phyloP scores from a whole-genome alignment of 495 filamentous ascomycete genomes.

The Penicillium odoratum region DNA sequence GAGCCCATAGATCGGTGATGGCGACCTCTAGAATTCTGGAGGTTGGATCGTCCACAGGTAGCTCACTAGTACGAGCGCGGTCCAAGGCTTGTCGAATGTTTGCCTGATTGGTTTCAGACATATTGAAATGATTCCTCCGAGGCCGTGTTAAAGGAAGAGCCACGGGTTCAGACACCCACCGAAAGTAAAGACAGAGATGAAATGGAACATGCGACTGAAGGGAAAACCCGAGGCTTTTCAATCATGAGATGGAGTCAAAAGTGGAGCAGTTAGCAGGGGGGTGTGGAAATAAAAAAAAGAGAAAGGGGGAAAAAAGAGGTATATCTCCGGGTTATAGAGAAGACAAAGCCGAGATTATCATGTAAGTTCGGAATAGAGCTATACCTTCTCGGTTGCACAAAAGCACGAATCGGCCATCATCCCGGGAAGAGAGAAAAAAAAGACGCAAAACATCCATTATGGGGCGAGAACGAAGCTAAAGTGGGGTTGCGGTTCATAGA shows the following conservation, averaged over 20 bases:
- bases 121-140: neutral
- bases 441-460: neutral
- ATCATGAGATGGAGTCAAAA: slow-evolving; percentile 25
- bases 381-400: slow-evolving; percentile 4
- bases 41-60: slow-evolving; percentile 53
- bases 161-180: neutral
- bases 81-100: slow-evolving; percentile 56
- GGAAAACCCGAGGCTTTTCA: slow-evolving; percentile 23
- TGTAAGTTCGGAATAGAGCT: slow-evolving; percentile 2
- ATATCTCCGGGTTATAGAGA: too few species aligned
- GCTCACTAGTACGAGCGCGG: slow-evolving; percentile 63
- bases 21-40: slow-evolving; percentile 54
- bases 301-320: neutral
- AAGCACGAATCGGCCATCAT: slow-evolving; percentile 11
- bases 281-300: neutral
- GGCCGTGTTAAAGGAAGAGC: neutral
- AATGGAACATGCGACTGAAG: slow-evolving; percentile 23
- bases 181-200: slow-evolving; percentile 10
- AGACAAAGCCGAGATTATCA: slow-evolving; percentile 18
- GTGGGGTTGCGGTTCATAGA: slow-evolving; percentile 22
- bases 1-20: slow-evolving; percentile 60
- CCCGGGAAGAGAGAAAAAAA: slow-evolving; percentile 3
- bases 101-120: slow-evolving; percentile 25
- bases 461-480: slow-evolving; percentile 2
- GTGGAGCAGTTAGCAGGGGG: slow-evolving; percentile 24